A percentile compares a stretch with the other conserved stretches of the same genome.
phyloP scores from a whole-genome alignment of 805 yeast species.

The Wilhelminamyces savonicus region DNA sequence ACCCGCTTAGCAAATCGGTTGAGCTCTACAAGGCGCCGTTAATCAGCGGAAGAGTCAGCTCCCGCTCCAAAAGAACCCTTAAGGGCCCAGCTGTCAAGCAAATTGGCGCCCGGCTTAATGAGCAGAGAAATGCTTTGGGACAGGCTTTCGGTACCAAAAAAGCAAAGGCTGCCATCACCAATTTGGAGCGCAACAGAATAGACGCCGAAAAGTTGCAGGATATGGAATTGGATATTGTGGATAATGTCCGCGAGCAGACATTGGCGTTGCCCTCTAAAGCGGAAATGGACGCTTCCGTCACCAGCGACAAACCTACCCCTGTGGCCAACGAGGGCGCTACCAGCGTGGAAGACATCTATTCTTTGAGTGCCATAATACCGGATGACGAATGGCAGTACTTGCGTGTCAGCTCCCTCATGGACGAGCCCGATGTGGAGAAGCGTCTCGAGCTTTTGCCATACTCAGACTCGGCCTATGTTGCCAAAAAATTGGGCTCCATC shows the following conservation, averaged over 20 bases:
- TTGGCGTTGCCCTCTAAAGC: slow-evolving; percentile 65
- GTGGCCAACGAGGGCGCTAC: slow-evolving; percentile 71
- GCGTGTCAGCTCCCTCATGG: slow-evolving; percentile 55
- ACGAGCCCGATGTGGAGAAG: slow-evolving; percentile 42
- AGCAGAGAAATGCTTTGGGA: slow-evolving; percentile 80
- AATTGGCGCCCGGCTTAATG: slow-evolving; percentile 40
- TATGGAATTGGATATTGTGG: slow-evolving; percentile 75
- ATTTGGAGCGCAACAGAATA: slow-evolving; percentile 74
- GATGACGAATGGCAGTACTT: slow-evolving; percentile 55
- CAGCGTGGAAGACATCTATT: slow-evolving; percentile 75
- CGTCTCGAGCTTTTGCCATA: slow-evolving; percentile 60
- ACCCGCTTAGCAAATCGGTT: slow-evolving; percentile 55
- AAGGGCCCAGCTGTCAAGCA: slow-evolving; percentile 63
- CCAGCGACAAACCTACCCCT: slow-evolving; percentile 80
- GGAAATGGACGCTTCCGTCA: slow-evolving; percentile 50
- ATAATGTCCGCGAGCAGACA: slow-evolving; percentile 66
- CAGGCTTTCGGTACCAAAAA: slow-evolving; percentile 96
- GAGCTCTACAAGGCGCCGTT: slow-evolving; percentile 62
- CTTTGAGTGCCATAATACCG: slow-evolving; percentile 66
- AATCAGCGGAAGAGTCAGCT: slow-evolving; percentile 54
- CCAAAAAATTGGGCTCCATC: slow-evolving; percentile 38
- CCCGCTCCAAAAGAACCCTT: slow-evolving; percentile 51
- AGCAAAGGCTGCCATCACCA: slow-evolving; percentile 85
- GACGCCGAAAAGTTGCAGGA: slow-evolving; percentile 77
- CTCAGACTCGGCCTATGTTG: slow-evolving; percentile 49